Base-by-base conservation (phyloP, 2,329 filamentous ascomycete genomes). In the Pseudogymnoascus sp. region DNA sequence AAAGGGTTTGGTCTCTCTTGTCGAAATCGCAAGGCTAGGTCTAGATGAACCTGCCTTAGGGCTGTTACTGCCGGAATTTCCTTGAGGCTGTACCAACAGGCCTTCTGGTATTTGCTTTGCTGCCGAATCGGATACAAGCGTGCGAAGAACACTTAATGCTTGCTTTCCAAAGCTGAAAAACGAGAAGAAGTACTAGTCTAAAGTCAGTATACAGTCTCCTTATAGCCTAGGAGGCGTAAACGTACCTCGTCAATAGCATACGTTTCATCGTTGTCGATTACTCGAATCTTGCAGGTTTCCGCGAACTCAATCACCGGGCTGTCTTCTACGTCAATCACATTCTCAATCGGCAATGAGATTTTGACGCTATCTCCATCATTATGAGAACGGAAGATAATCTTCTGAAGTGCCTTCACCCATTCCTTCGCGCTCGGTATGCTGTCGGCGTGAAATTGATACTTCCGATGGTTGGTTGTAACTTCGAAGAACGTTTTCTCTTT, bases 361-460 rank as follows among this genome's bases (percentile, higher is more conserved):
- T 97, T 97, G 74, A 99, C 91, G 71, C 93, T 96, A 72, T 97
- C 93, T 8, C 95, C 93, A 66, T 97, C 93, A 71, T 97, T 97
- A 76, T 96, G 93, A 9, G 92, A 93, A 60, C 93, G 84, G 72
- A 97, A 97, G 63, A 97, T 97, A 68, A 96, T 93, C 64, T 95
- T 90, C 72, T 97, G 93, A 25, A 99, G 79, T 61, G 90, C 87
- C 75, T 95, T 95, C 52, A 97, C 93, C 95, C 95, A 99, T 78
- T 97, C 95, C 74, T 91, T 95, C 9, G 95, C 95, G 72, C 90
- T 96, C 3, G 87, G 83, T 1, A 85, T 81, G 72, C 91, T 97
- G 73, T 99, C 95, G 38, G 93, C 95, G 70, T 86, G 87, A 78
- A 97, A 96, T 70, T 91, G 83, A 75, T 95, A 96, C 1, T 86